Conservation (phyloP, 768 basidiomycete genomes). For the Calocybe gangraenosa region DNA sequence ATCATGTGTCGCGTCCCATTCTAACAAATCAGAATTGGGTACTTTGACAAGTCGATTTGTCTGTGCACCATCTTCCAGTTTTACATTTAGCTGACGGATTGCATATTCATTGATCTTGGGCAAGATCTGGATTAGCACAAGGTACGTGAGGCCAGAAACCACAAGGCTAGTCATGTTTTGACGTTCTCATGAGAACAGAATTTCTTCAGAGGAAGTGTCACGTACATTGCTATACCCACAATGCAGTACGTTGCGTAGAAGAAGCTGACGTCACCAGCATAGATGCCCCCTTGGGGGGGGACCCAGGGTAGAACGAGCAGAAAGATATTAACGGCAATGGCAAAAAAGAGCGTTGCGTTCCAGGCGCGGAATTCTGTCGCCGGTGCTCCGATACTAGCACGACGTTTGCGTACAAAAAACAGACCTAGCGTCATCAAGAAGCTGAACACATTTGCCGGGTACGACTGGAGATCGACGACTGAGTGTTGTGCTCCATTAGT, state of each 20-base stretch:
- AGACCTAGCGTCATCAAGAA: conserved; percentile 32
- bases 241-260: conserved; percentile 40
- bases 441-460: conserved; percentile 31
- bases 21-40: conserved; percentile 22
- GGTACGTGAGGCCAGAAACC: conserved; percentile 26
- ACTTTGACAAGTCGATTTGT: conserved; percentile 28
- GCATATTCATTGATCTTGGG: conserved; percentile 39
- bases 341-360: conserved; percentile 31
- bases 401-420: conserved; percentile 30
- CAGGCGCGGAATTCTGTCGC: conserved; percentile 32
- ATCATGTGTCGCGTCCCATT: conserved; percentile 33
- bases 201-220: too few relatives aligned
- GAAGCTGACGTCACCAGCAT: conserved; percentile 37
- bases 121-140: conserved; percentile 34
- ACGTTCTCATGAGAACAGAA: too few relatives aligned
- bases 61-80: conserved; percentile 29
- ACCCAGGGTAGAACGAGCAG: conserved; percentile 39
- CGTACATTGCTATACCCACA: conserved; percentile 32
- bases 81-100: conserved; percentile 43
- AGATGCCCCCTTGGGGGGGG: conserved; percentile 32
- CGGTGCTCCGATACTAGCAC: conserved; percentile 26
- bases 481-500: conserved; percentile 1
- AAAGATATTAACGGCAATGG: conserved; percentile 34
- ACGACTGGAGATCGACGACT: conserved; percentile 38
- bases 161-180: conserved; percentile 25